These are phyloP conservation scores for Cucurbita maxima DNA, from an alignment of 306 rosid species.

Conservation along the genomic window DNA sequence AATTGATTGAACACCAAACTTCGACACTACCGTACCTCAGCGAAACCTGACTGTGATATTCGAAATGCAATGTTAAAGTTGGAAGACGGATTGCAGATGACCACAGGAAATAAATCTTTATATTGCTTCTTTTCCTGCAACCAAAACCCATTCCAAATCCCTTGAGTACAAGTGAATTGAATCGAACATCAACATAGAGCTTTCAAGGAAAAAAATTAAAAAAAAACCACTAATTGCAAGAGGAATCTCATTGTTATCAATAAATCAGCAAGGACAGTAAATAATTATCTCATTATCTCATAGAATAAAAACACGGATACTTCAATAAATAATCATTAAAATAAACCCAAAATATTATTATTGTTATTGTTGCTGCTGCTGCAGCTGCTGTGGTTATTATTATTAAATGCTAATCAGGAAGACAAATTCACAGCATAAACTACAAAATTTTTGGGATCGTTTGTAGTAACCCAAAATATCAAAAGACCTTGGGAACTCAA, in stretches of 20 bases:
- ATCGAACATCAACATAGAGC: slow-evolving; percentile 2
- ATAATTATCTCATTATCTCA: not conserved
- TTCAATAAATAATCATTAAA: not conserved
- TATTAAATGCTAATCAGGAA: not conserved
- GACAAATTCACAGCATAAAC: not conserved
- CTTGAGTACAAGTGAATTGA: not conserved
- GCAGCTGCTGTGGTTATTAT: too few species aligned
- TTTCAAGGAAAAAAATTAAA: not conserved
- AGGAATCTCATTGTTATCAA: not conserved
- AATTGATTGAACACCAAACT: not conserved
- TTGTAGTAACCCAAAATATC: not conserved
- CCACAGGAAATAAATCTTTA: slow-evolving; percentile 58
- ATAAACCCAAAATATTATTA: not conserved
- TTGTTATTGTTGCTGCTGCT: too few species aligned
- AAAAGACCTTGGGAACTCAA: not conserved
- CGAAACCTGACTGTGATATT: slow-evolving; percentile 44
- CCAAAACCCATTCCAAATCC: not conserved
- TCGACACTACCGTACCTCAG: slow-evolving; percentile 35
- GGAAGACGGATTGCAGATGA: slow-evolving; percentile 41
- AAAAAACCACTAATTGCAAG: not conserved
- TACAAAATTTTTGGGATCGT: not conserved
- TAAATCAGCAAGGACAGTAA: not conserved
- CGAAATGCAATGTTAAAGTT: slow-evolving; percentile 65
- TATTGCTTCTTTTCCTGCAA: slow-evolving; percentile 55
- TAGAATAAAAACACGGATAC: not conserved